Evolutionary conservation across 768 basidiomycete species (phyloP).

Genomic region (Suillus discolor): DNA sequence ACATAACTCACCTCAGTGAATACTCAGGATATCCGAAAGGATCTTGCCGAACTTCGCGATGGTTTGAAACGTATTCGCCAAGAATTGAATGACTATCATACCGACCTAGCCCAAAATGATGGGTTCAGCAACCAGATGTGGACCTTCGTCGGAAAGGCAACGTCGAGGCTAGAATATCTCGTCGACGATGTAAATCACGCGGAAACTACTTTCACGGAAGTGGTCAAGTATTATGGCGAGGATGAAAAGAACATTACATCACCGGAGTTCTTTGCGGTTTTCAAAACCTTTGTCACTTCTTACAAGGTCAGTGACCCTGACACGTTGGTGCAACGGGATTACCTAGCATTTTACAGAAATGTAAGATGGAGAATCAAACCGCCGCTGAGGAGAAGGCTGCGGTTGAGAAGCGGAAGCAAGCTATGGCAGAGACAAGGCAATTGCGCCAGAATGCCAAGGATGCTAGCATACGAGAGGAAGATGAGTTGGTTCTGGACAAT

Average conservation of each 20-base stretch:
- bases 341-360: constrained; percentile 62
- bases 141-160: constrained; percentile 80
- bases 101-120: constrained; percentile 70
- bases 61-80: constrained; percentile 79
- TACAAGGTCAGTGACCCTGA: constrained; percentile 62
- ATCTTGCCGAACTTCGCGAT: constrained; percentile 67
- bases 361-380: constrained; percentile 76
- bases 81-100: constrained; percentile 80
- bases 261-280: constrained; percentile 93
- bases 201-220: constrained; percentile 80
- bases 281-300: constrained; percentile 95
- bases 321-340: constrained; percentile 2
- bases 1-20: constrained; percentile 58
- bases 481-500: constrained; percentile 62
- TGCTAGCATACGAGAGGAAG: constrained; percentile 50
- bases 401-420: constrained; percentile 67
- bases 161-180: constrained; percentile 76
- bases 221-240: constrained; percentile 91
- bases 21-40: constrained; percentile 82
- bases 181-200: constrained; percentile 87
- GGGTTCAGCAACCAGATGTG: constrained; percentile 92
- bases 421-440: constrained; percentile 62
- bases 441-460: constrained; percentile 53
- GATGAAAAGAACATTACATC: constrained; percentile 86
- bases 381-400: constrained; percentile 71